Conservation (phyloP, 805 yeast genomes). For the Grigorovia yakushimaensis region DNA sequence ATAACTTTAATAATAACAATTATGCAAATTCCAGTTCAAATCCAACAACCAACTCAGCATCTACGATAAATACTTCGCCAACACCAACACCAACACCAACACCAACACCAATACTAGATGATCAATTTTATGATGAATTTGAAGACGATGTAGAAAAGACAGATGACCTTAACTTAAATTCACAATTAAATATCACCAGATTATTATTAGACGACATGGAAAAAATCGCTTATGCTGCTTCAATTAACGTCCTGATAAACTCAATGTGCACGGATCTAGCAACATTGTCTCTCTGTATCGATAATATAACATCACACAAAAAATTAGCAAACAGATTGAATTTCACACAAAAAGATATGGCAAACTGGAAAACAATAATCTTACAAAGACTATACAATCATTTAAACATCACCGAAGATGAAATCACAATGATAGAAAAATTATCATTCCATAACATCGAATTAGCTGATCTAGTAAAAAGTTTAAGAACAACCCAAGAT, state of each 20-base stretch:
- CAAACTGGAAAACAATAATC: conserved; percentile 72
- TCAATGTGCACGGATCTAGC: conserved; percentile 80
- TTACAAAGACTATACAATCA: conserved; percentile 69
- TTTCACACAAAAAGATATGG: conserved; percentile 64
- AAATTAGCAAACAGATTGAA: conserved; percentile 53
- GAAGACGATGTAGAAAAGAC: conserved; percentile 28
- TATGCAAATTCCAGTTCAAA: too few relatives aligned
- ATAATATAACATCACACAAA: conserved; percentile 32
- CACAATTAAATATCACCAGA: conserved; percentile 69
- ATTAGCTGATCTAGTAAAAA: conserved; percentile 57
- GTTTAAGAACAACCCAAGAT: conserved; percentile 42
- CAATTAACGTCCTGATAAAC: conserved; percentile 63
- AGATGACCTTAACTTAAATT: conserved; percentile 29
- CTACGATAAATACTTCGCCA: background rate
- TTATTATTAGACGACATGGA: conserved; percentile 74
- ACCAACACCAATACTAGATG: conserved; percentile 18
- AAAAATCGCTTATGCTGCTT: conserved; percentile 84
- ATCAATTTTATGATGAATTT: conserved; percentile 32
- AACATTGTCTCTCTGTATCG: conserved; percentile 40
- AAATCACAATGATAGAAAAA: conserved; percentile 77
- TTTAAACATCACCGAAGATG: conserved; percentile 66
- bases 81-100: conserved; percentile 13
- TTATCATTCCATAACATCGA: conserved; percentile 76
- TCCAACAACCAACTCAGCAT: background rate
- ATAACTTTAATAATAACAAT: too few relatives aligned